Evolutionary conservation across 352 stramenopile species (phyloP), one percentile per base, ranked within the genome.

Genomic region (Phytophthora melonis): DNA sequence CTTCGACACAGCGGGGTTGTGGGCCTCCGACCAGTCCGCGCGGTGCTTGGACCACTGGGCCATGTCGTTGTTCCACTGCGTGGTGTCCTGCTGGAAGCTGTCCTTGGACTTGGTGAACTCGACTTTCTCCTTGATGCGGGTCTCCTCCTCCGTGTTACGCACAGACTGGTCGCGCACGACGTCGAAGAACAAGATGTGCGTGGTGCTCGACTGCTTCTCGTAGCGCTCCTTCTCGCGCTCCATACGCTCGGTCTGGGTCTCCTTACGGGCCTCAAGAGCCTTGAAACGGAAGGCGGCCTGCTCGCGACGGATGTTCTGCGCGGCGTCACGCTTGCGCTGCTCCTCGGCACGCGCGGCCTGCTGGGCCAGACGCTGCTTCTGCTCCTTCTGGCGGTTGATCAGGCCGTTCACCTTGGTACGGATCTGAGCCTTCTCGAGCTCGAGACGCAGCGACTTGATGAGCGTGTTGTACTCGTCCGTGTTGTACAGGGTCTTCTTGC

Each of bases 21-120:
- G 88, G 27, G 87, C 86, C 78, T 96, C 90, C 2, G 83, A 93
- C 90, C 90, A 96, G 79, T 94, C 87, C 25, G 88, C 90, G 65
- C 90, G 90, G 77, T 96, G 90, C 72, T 93, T 93, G 66, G 83
- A 93, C 90, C 90, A 96, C 58, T 90, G 83, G 1, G 90, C 90
- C 90, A 96, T 96, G 75, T 95, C 88, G 60, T 84, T 92, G 79
- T 96, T 96, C 90, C 90, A 96, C 72, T 96, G 87, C 25, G 86
- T 89, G 39, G 90, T 96, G 70, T 96, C 90, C 16, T 88, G 82
- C 78, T 96, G 90, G 80, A 96, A 96, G 58, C 86, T 81, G 58
- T 96, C 89, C 79, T 96, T 96, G 8, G 86, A 94, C 76, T 95
- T 95, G 60, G 86, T 93, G 68, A 96, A 96, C 77, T 96, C 89